phyloP scores from a whole-genome alignment of 345 rosid species.

The Eucalyptus sp. region DNA sequence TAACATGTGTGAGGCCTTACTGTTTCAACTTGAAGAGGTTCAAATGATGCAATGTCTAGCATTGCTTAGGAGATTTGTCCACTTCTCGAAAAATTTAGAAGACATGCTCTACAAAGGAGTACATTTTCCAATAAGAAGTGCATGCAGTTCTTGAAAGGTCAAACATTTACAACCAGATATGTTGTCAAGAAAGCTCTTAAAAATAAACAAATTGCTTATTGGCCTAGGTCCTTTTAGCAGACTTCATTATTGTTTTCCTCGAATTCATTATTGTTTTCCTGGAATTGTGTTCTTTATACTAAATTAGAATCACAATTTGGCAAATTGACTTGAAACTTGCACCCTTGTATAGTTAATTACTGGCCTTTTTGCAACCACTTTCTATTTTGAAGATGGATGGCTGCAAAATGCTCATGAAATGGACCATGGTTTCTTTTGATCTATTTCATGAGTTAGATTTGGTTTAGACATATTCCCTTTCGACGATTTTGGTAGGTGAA shows the following conservation, averaged over 20 bases:
- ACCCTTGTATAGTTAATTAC: not conserved
- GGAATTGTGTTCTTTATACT: not conserved
- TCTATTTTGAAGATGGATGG: not conserved
- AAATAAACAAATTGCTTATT: not conserved
- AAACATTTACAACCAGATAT: rapidly evolving
- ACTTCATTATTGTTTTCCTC: not conserved
- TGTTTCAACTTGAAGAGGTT: not conserved
- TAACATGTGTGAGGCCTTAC: not conserved
- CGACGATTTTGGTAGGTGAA: not conserved
- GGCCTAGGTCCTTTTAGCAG: not conserved
- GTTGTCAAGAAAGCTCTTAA: not conserved
- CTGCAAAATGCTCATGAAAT: not conserved
- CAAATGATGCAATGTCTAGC: not conserved
- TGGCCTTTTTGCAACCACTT: not conserved
- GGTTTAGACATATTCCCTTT: not conserved
- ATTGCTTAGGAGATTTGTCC: not conserved
- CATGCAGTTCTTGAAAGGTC: not conserved
- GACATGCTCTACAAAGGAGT: not conserved
- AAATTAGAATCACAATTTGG: not conserved
- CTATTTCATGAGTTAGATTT: not conserved
- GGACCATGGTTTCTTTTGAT: not conserved
- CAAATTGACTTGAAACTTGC: not conserved
- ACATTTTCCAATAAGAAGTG: not conserved
- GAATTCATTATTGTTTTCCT: not conserved
- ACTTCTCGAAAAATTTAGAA: not conserved